These are phyloP conservation scores for Raffaelea arxii DNA, from an alignment of 2,329 filamentous ascomycete species.

Conservation along the genomic window DNA sequence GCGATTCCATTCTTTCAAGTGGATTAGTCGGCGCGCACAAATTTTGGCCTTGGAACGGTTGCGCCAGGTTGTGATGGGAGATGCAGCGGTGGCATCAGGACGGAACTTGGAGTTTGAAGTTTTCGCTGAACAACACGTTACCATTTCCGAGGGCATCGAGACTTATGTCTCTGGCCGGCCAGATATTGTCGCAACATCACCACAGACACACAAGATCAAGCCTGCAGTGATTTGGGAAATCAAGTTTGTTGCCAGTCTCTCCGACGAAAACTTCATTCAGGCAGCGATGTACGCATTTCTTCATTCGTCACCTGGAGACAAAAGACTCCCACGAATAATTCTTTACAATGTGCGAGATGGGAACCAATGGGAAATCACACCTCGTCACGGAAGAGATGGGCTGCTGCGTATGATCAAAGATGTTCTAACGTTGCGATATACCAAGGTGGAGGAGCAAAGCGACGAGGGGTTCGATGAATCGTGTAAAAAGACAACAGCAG, in stretches of 20 bases:
- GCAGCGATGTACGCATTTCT: slow-evolving; percentile 1
- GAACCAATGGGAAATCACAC: not conserved
- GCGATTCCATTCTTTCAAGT: not conserved
- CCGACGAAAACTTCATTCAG: not conserved
- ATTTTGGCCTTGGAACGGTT: not conserved
- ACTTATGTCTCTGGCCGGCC: not conserved
- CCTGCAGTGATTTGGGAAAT: not conserved
- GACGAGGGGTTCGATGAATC: not conserved
- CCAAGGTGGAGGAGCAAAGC: not conserved
- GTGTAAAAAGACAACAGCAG: not conserved
- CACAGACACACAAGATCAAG: not conserved
- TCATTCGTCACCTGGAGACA: not conserved
- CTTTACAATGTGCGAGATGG: slow-evolving; percentile 3
- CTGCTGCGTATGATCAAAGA: not conserved
- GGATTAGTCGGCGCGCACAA: not conserved
- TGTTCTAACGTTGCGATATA: not conserved
- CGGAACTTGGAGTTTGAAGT: not conserved
- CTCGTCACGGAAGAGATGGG: not conserved
- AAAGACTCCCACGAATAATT: not conserved
- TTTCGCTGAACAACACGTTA: not conserved
- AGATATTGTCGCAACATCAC: not conserved
- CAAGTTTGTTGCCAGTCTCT: not conserved
- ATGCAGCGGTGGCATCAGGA: not conserved
- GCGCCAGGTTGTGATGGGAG: no score
- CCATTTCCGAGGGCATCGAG: not conserved